Evolutionary conservation across 208 protist species (phyloP).

Genomic region (Acanthamoeba castellanii): DNA sequence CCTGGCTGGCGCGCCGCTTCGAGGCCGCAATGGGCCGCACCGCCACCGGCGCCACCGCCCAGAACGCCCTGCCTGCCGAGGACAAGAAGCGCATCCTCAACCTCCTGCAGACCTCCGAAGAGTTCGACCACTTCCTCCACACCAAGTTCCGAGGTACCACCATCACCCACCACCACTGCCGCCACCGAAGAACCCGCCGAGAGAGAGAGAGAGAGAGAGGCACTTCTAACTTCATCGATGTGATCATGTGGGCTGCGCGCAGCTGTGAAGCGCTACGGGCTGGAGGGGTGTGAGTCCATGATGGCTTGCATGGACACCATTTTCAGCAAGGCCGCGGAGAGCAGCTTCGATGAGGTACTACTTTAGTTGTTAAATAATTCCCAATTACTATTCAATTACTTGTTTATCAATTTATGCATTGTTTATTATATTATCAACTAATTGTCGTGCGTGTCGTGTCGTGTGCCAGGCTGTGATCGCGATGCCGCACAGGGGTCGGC

Average conservation of each 20-base stretch:
- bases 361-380: no score
- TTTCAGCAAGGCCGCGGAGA: slow-evolving; percentile 72
- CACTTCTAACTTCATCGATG: background rate
- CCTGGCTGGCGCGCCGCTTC: slow-evolving; percentile 79
- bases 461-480: slow-evolving; percentile 78
- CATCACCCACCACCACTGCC: background rate
- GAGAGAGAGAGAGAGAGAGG: no score
- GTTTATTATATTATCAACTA: background rate
- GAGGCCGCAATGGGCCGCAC: slow-evolving; percentile 64
- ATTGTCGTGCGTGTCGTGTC: background rate
- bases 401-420: no score
- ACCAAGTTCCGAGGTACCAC: slow-evolving; percentile 80
- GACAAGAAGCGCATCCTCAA: slow-evolving; percentile 68
- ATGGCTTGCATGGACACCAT: slow-evolving; percentile 78
- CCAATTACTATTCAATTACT: no score
- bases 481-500: slow-evolving; percentile 85
- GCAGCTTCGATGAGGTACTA: slow-evolving; percentile 10
- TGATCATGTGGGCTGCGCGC: background rate
- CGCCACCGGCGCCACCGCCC: no score
- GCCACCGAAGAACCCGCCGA: slow-evolving; percentile 28
- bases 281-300: slow-evolving; percentile 85
- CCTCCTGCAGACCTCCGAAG: slow-evolving; percentile 78
- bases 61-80: background rate
- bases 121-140: slow-evolving; percentile 85
- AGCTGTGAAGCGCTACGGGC: slow-evolving; percentile 79